These are phyloP conservation scores for Sedum album DNA, from an alignment of 164 flowering plant genomes.

Conservation along the genomic window DNA sequence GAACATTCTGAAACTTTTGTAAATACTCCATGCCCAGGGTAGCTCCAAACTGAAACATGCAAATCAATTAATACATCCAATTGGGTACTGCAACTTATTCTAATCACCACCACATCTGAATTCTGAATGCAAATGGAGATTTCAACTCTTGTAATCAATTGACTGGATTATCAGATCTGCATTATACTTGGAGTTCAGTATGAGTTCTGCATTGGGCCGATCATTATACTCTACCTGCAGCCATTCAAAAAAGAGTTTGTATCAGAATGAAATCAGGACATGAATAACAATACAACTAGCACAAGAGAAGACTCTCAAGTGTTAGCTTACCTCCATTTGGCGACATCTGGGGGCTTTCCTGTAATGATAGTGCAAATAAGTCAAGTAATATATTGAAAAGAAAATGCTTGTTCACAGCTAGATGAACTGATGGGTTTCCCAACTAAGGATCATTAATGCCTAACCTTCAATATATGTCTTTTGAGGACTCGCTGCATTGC, in stretches of 20 bases:
- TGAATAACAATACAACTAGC: neutral
- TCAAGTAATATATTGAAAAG: neutral
- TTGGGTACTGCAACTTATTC: neutral
- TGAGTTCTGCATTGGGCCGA: constrained; percentile 83
- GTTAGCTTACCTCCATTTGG: constrained; percentile 64
- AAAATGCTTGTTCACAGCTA: neutral
- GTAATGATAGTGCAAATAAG: neutral
- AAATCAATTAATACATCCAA: neutral
- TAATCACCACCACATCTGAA: neutral
- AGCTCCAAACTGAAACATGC: too few species aligned
- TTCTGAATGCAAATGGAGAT: too few species aligned
- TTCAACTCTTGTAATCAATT: constrained; percentile 23
- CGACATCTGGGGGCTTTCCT: constrained; percentile 75
- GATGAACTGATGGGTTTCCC: neutral
- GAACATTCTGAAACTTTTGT: too few species aligned
- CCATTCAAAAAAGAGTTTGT: neutral
- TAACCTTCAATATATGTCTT: constrained; percentile 68
- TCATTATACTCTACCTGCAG: constrained; percentile 80
- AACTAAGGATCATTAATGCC: neutral
- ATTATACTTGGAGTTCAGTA: constrained; percentile 58
- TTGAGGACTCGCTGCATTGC: constrained; percentile 71
- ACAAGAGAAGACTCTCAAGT: neutral
- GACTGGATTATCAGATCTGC: constrained; percentile 80
- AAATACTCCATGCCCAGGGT: too few species aligned
- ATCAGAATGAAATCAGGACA: neutral